Conservation (phyloP, 352 stramenopile genomes). For the Thraustotheca clavata region DNA sequence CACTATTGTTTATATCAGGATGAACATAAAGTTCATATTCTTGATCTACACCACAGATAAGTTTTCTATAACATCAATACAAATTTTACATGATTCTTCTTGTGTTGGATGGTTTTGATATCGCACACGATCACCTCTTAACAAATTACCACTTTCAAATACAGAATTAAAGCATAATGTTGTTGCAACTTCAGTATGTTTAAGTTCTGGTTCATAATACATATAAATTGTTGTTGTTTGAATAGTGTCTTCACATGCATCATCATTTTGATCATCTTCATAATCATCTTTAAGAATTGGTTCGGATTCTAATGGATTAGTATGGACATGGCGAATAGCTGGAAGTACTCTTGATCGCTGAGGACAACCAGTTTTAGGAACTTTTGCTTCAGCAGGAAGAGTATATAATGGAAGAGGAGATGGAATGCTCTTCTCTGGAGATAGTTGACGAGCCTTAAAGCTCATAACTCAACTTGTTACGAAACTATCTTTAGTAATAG, state of each 20-base stretch:
- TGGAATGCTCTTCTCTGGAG: not conserved
- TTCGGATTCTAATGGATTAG: not conserved
- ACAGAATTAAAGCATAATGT: slow-evolving; percentile 65
- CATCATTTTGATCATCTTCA: slow-evolving; percentile 12
- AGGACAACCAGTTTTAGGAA: slow-evolving; percentile 12
- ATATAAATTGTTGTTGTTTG: slow-evolving; percentile 39
- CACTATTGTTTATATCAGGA: slow-evolving; percentile 72
- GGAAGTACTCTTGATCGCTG: not conserved
- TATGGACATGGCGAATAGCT: slow-evolving; percentile 4
- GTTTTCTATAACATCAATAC: not conserved
- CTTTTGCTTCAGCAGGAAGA: slow-evolving; percentile 8
- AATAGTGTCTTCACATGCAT: not conserved
- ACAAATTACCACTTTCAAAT: slow-evolving; percentile 70
- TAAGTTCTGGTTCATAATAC: slow-evolving; percentile 53
- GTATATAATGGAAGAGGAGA: slow-evolving; percentile 17
- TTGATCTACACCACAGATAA: slow-evolving; percentile 25
- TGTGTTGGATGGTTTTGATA: slow-evolving; percentile 9
- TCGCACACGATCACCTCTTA: slow-evolving; percentile 42
- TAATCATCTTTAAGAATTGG: not conserved
- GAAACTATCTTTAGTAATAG: too few species aligned
- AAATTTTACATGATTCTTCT: slow-evolving; percentile 4
- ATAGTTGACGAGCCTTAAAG: not conserved
- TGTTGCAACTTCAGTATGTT: slow-evolving; percentile 29
- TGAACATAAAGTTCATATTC: slow-evolving; percentile 69
- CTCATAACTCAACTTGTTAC: too few species aligned